These are phyloP conservation scores for Colletotrichum chlorophyti DNA, from an alignment of 2,329 filamentous ascomycete species.

Conservation along the genomic window DNA sequence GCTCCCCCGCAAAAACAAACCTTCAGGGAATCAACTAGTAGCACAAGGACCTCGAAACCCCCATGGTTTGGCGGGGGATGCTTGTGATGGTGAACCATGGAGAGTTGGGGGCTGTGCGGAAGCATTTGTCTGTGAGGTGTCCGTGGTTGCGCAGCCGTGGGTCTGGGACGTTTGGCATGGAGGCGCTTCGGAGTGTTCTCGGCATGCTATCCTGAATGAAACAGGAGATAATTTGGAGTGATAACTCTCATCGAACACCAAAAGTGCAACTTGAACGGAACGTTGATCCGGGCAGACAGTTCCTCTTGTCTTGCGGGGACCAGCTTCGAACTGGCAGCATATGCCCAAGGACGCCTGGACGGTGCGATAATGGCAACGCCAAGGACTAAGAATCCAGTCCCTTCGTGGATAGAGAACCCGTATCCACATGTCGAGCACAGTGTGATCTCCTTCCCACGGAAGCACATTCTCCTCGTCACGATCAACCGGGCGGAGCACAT, in stretches of 20 bases:
- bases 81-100: not conserved
- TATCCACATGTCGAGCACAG: conserved; percentile 40
- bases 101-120: not conserved
- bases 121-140: conserved; percentile 2
- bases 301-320: too few relatives aligned
- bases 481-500: conserved; percentile 49
- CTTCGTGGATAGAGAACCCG: conserved; percentile 40
- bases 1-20: conserved; percentile 1
- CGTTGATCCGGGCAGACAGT: too few relatives aligned
- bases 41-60: too few relatives aligned
- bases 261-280: too few relatives aligned
- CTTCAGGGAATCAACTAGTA: not conserved
- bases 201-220: too few relatives aligned
- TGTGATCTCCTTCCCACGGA: conserved; percentile 47
- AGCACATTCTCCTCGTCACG: conserved; percentile 49
- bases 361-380: conserved; percentile 33
- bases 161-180: not conserved
- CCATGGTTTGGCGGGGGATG: not conserved
- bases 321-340: too few relatives aligned
- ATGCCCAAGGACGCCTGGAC: too few relatives aligned
- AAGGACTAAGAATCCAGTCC: conserved; percentile 37
- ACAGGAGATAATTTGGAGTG: too few relatives aligned
- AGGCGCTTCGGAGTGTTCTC: not conserved
- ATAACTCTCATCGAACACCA: too few relatives aligned
- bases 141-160: not conserved